Base-by-base conservation (phyloP, 2,329 filamentous ascomycete species). In the Colletotrichum sansevieriae region DNA sequence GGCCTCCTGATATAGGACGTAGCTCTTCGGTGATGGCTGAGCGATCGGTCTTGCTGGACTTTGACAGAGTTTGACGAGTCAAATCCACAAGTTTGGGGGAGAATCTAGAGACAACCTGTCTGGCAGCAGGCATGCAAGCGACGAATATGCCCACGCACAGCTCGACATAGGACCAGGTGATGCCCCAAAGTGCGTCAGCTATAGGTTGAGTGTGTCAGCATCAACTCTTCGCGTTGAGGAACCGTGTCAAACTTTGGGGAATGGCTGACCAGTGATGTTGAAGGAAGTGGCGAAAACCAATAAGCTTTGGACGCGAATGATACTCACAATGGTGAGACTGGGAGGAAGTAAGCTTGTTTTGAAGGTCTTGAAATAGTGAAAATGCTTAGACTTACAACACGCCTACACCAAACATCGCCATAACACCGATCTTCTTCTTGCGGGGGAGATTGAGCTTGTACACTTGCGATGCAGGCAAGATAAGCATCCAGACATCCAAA, bases 401-500 rank as follows among this genome's bases (percentile, higher is more conserved):
- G 0, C 58, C 59, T 10, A 56, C n/a, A 9, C 58, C 47, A 11
- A 67, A 67, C 64, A 67, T 67, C 2, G 39, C 25, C 18, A 67
- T 51, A 1, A 63, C 51, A 4, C 39, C 58, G 12, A 62, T 11
- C 51, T 67, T 67, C 15, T 63, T 56, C 15, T 25, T 47, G 1
- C 9, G 10, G 4, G 33, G 33, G 5, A 67, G 29, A 7, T 63
- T 56, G 2, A 67, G 33, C 10, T 25, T 43, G 2, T 33, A 49
- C 2, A 67, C n/a, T 15, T 63, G 64, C 2, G 49, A 35, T 7
- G 9, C 41, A 4, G 64, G 64, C 3, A 67, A 13, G 3, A 57
- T 20, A 12, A 67, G 64, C 64, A 67, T 57, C 58, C 58, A 63
- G 2, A 57, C 25, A 10, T 67, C 64, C 22, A 67, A 7, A 1